Conservation (phyloP, 441 rosid species). For the Eugenia klotzschiana region DNA sequence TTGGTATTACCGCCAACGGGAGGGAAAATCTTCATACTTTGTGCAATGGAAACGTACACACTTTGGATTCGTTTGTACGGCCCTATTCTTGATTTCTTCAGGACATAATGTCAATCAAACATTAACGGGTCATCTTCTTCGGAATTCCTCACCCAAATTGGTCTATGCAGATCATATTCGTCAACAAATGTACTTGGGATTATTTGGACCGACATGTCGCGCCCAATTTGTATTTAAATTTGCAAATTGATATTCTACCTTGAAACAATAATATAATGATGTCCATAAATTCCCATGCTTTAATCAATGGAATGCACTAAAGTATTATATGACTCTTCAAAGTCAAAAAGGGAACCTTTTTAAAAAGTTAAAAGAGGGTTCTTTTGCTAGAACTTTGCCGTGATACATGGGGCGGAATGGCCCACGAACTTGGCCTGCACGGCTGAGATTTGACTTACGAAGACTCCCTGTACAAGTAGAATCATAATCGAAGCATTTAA, state of each 20-base stretch:
- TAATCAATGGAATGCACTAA: not conserved
- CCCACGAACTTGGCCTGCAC: not conserved
- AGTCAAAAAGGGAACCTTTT: not conserved
- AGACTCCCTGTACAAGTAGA: not conserved
- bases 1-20: too few relatives aligned
- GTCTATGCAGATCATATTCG: not conserved
- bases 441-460: not conserved
- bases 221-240: fast-evolving
- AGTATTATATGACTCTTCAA: not conserved
- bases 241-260: not conserved
- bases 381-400: not conserved
- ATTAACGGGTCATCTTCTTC: fast-evolving
- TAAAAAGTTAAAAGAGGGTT: not conserved
- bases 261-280: not conserved
- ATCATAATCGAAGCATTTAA: too few relatives aligned
- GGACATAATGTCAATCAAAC: not conserved
- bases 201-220: not conserved
- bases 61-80: not conserved
- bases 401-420: not conserved
- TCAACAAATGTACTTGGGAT: not conserved
- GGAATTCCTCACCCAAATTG: not conserved
- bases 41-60: not conserved
- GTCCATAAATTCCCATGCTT: not conserved
- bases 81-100: not conserved
- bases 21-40: not conserved